Conservation (phyloP, 2,329 filamentous ascomycete genomes). For the Ophiostoma pallidulum region DNA sequence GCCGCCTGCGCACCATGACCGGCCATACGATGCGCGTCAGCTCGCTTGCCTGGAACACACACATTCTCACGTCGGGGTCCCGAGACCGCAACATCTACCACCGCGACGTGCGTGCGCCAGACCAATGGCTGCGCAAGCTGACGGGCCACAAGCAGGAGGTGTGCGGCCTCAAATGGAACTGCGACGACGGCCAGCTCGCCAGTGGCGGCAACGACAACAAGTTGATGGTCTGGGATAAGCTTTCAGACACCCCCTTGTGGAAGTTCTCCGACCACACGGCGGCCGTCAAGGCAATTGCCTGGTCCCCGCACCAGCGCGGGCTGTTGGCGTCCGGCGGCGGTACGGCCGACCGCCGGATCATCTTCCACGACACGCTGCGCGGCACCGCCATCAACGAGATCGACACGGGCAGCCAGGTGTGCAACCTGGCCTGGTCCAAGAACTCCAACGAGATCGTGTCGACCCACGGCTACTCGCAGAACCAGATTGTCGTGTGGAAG, state of each 20-base stretch:
- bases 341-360: conserved; percentile 90
- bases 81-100: conserved; percentile 91
- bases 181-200: conserved; percentile 87
- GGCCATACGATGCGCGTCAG: conserved; percentile 91
- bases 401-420: conserved; percentile 97
- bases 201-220: conserved; percentile 98
- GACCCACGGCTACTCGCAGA: conserved; percentile 94
- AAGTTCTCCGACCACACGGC: conserved; percentile 93
- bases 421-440: conserved; percentile 93
- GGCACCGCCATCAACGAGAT: conserved; percentile 75
- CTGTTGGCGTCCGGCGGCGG: conserved; percentile 92
- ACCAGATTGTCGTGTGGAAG: conserved; percentile 99
- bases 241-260: conserved; percentile 83
- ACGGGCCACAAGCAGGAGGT: conserved; percentile 97
- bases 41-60: conserved; percentile 93
- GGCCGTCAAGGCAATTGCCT: conserved; percentile 94
- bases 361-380: conserved; percentile 94
- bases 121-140: conserved; percentile 80
- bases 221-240: conserved; percentile 95
- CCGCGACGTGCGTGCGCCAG: conserved; percentile 84
- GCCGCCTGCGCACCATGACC: conserved; percentile 88
- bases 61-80: conserved; percentile 92
- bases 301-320: conserved; percentile 92
- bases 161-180: conserved; percentile 94
- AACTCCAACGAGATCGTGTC: conserved; percentile 97